These are phyloP conservation scores for Ceriops tagal DNA, from an alignment of 345 rosid species.

Conservation along the genomic window DNA sequence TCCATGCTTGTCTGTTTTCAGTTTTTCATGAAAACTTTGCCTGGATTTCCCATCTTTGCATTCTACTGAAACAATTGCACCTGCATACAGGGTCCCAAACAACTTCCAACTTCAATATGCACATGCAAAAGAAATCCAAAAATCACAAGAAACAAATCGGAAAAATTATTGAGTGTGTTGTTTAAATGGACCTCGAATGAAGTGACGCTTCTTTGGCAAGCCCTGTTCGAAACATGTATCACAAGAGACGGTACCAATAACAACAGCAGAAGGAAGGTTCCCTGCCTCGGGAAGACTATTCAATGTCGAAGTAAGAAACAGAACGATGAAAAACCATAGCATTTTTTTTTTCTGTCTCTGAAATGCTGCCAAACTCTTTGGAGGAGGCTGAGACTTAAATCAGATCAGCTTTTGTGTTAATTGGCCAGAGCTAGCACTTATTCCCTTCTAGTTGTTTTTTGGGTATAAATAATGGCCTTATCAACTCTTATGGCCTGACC, in stretches of 20 bases:
- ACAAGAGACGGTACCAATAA: too few species aligned
- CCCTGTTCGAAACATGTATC: slow-evolving; percentile 3
- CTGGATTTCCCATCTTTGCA: slow-evolving; percentile 50
- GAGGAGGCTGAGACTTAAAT: background rate
- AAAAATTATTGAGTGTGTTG: background rate
- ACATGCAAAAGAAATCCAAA: background rate
- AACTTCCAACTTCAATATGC: background rate
- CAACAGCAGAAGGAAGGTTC: slow-evolving; percentile 46
- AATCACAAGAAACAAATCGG: background rate
- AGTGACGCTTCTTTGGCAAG: slow-evolving; percentile 56
- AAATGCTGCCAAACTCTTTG: background rate
- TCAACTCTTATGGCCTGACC: background rate
- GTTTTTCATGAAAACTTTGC: slow-evolving; percentile 47
- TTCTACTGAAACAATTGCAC: slow-evolving; percentile 74
- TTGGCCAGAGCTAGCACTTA: background rate
- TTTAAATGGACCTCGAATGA: slow-evolving; percentile 57
- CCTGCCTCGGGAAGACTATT: slow-evolving; percentile 26
- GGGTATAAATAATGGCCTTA: too few species aligned
- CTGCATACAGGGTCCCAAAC: slow-evolving; percentile 33
- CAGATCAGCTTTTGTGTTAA: background rate
- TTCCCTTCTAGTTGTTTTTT: background rate
- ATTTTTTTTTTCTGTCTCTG: slow-evolving; percentile 16
- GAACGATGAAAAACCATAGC: slow-evolving; percentile 33
- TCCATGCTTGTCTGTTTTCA: slow-evolving; percentile 66
- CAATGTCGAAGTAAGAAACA: slow-evolving; percentile 26